These are phyloP conservation scores for Hamamelis virginiana DNA, from an alignment of 164 flowering plant genomes.

Conservation along the genomic window DNA sequence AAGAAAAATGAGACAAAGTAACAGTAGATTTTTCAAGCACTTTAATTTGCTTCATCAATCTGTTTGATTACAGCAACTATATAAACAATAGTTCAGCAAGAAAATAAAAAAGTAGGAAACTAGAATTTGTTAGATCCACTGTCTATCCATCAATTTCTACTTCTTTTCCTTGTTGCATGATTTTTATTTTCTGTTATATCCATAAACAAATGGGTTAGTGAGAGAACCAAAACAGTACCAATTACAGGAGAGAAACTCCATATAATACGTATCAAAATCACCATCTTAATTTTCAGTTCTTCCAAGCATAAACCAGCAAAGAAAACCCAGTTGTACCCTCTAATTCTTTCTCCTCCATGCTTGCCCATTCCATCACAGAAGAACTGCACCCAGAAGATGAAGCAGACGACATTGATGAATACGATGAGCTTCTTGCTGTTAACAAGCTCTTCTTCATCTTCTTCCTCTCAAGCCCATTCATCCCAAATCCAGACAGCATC, in stretches of 20 bases:
- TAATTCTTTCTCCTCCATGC: constrained; percentile 58
- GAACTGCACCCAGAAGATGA: constrained; percentile 54
- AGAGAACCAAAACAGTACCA: constrained; percentile 6
- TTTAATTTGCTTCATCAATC: too few species aligned
- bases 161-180: background rate
- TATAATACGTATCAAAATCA: background rate
- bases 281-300: constrained; percentile 27
- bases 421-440: constrained; percentile 51
- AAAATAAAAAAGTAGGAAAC: background rate
- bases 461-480: constrained; percentile 43
- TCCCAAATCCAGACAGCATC: constrained; percentile 29
- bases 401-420: constrained; percentile 63
- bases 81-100: background rate
- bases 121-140: background rate
- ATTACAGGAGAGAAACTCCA: background rate
- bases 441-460: constrained; percentile 46
- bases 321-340: constrained; percentile 58
- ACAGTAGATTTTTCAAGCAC: too few species aligned
- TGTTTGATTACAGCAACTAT: too few species aligned
- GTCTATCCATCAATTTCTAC: background rate
- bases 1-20: too few species aligned
- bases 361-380: constrained; percentile 82
- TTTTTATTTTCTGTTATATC: constrained; percentile 14
- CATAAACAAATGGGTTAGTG: constrained; percentile 35
- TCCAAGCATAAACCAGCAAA: constrained; percentile 76